Evolutionary conservation across 345 rosid species (phyloP).

Genomic region (Eucalyptus urophylla): DNA sequence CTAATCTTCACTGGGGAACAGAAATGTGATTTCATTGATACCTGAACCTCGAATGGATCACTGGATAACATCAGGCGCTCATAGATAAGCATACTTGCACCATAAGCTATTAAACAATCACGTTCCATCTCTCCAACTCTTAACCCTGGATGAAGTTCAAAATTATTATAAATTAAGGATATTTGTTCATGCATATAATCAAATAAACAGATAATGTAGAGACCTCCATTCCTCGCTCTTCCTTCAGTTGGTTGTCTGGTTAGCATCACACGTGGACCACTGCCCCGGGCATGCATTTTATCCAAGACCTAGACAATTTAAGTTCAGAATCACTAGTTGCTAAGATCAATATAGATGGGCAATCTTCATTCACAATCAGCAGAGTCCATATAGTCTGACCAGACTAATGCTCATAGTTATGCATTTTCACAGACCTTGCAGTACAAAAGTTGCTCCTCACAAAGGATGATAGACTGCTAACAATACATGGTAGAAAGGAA

Average conservation of each 20-base stretch:
- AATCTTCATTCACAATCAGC: not conserved
- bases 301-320: conserved; percentile 52
- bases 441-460: not conserved
- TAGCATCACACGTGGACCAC: conserved; percentile 78
- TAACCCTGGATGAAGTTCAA: conserved; percentile 36
- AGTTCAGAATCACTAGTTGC: not conserved
- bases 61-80: conserved; percentile 93
- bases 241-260: conserved; percentile 99
- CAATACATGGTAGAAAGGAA: not conserved
- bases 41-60: conserved; percentile 97
- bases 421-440: not conserved
- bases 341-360: not conserved
- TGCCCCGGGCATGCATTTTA: conserved; percentile 96
- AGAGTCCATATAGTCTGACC: not conserved
- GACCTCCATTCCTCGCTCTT: conserved; percentile 93
- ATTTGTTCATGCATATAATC: not conserved
- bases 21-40: not conserved
- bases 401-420: not conserved
- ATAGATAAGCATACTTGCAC: conserved; percentile 83
- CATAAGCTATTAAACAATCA: conserved; percentile 93
- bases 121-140: conserved; percentile 99
- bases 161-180: not conserved
- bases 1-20: not conserved
- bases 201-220: not conserved
- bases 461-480: not conserved